Percentiles rank a stretch among this genome's conserved stretches.
Evolutionary conservation across 2,329 filamentous ascomycete species (phyloP).

Genomic region (Alternaria hordeiaustralica): DNA sequence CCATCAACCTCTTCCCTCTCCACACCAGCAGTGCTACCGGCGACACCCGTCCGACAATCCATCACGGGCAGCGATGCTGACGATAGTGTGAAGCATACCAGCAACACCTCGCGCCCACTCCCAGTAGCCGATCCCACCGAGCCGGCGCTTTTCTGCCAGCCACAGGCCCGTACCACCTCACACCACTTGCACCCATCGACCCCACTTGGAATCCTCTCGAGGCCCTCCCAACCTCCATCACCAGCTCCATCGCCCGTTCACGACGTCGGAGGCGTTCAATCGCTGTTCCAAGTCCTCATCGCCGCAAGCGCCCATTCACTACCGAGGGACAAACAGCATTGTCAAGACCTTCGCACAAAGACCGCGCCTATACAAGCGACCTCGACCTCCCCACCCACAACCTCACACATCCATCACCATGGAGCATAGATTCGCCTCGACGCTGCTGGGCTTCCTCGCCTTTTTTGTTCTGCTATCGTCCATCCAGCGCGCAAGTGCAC

Average conservation of each 20-base stretch:
- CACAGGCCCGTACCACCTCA: slow-evolving; percentile 15
- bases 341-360: neutral
- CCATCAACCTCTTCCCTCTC: slow-evolving; percentile 11
- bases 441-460: slow-evolving; percentile 25
- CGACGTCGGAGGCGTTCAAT: slow-evolving; percentile 31
- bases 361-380: neutral
- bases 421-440: slow-evolving; percentile 13
- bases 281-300: slow-evolving; percentile 23
- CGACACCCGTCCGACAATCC: slow-evolving; percentile 17
- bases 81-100: slow-evolving; percentile 20
- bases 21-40: slow-evolving; percentile 11
- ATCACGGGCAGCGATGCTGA: slow-evolving; percentile 29
- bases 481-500: slow-evolving; percentile 3
- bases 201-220: slow-evolving; percentile 4
- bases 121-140: neutral
- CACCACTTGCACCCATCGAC: slow-evolving; percentile 12
- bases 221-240: neutral
- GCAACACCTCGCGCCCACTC: neutral
- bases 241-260: slow-evolving; percentile 10
- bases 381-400: slow-evolving; percentile 4
- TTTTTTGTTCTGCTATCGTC: slow-evolving; percentile 26
- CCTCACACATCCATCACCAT: slow-evolving; percentile 17
- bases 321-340: neutral
- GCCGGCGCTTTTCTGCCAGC: neutral
- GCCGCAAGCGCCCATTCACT: slow-evolving; percentile 13